A percentile compares a stretch with the other conserved stretches of the same genome.
phyloP scores from a whole-genome alignment of 352 stramenopile genomes.

The Globisporangium carolinianum region DNA sequence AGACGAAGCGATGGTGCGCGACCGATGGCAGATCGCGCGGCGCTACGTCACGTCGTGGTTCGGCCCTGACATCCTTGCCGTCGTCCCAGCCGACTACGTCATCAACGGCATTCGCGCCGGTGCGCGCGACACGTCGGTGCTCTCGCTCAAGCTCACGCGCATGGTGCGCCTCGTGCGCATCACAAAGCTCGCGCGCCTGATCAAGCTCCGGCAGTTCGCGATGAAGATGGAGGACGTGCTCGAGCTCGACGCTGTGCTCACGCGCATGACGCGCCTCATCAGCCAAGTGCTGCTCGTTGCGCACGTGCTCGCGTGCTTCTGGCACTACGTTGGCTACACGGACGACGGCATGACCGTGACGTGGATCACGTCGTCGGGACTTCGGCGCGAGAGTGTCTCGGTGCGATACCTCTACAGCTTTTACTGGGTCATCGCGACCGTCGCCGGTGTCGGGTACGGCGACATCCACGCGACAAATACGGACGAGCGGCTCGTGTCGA shows the following conservation, averaged over 20 bases:
- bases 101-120: slow-evolving; percentile 12
- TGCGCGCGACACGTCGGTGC: slow-evolving; percentile 29
- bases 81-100: slow-evolving; percentile 50
- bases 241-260: slow-evolving; percentile 56
- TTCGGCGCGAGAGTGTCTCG: slow-evolving; percentile 19
- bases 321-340: slow-evolving; percentile 58
- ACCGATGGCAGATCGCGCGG: slow-evolving; percentile 34
- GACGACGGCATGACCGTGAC: slow-evolving; percentile 24
- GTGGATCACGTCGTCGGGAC: slow-evolving; percentile 32
- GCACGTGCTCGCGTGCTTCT: slow-evolving; percentile 76
- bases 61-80: slow-evolving; percentile 36
- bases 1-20: slow-evolving; percentile 49
- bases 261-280: slow-evolving; percentile 54
- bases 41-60: slow-evolving; percentile 62
- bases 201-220: slow-evolving; percentile 63
- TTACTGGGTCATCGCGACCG: slow-evolving; percentile 80
- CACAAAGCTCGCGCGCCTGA: slow-evolving; percentile 59
- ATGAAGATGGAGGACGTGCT: slow-evolving; percentile 67
- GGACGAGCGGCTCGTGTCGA: slow-evolving; percentile 60
- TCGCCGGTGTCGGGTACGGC: slow-evolving; percentile 79
- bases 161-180: slow-evolving; percentile 61
- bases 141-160: slow-evolving; percentile 58
- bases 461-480: slow-evolving; percentile 74
- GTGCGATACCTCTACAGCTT: slow-evolving; percentile 73
- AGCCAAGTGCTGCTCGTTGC: slow-evolving; percentile 62